Percentiles rank a stretch among this genome's conserved stretches.
Conservation (phyloP, 176 grass and related monocot species). For the Oryza rufipogon region DNA sequence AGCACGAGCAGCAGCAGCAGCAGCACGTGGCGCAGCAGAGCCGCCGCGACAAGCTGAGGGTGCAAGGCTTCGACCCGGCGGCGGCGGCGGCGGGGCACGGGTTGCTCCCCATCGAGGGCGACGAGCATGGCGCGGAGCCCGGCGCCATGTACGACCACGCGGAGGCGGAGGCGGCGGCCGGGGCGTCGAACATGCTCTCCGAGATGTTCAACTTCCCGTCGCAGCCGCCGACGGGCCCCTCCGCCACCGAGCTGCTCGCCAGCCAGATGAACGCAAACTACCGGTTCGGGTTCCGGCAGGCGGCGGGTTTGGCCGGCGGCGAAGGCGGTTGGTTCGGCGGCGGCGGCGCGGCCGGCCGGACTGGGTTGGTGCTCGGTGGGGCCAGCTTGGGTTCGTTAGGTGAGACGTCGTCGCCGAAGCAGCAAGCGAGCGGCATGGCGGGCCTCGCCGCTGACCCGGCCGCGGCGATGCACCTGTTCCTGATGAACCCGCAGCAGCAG, state of each 20-base stretch:
- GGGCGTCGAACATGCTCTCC: conserved; percentile 79
- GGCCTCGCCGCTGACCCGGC: conserved; percentile 56
- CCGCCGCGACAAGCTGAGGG: conserved; percentile 89
- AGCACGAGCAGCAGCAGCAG: conserved; percentile 54
- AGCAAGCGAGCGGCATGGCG: conserved; percentile 40
- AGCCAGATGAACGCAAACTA: conserved; percentile 75
- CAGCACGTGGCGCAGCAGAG: conserved; percentile 94
- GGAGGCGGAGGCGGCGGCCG: conserved; percentile 47
- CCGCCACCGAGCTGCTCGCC: conserved; percentile 75
- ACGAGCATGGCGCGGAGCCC: conserved; percentile 41
- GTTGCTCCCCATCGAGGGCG: conserved; percentile 57
- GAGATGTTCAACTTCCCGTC: conserved; percentile 96
- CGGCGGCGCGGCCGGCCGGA: conserved; percentile 25
- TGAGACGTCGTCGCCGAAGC: conserved; percentile 57
- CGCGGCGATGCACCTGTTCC: conserved; percentile 83
- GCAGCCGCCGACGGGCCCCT: conserved; percentile 52
- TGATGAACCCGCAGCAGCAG: conserved; percentile 80
- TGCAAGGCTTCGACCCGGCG: conserved; percentile 70
- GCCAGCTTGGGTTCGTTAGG: conserved; percentile 50
- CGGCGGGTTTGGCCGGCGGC: conserved; percentile 50
- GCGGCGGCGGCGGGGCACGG: conserved; percentile 47
- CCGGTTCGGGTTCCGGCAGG: conserved; percentile 51
- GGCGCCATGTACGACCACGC: conserved; percentile 70
- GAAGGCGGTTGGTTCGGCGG: conserved; percentile 51
- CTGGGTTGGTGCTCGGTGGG: conserved; percentile 55